These are phyloP conservation scores for Globisporangium uncinulatum DNA, from an alignment of 352 stramenopile genomes.

Conservation along the genomic window DNA sequence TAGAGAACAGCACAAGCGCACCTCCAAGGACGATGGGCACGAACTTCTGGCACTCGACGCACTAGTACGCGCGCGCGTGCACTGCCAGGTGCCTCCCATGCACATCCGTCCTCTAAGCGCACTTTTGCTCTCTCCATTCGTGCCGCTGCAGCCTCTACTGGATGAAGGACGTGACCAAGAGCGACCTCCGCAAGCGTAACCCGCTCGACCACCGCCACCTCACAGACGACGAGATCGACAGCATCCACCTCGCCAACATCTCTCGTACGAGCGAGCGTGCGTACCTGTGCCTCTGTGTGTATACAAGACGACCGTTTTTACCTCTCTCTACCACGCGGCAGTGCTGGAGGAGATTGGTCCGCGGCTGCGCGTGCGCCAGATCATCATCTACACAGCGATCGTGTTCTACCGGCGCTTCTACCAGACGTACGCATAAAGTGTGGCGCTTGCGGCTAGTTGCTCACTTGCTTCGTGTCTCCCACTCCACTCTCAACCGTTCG, in stretches of 20 bases:
- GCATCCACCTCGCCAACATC: constrained; percentile 86
- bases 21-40: constrained; percentile 45
- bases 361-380: constrained; percentile 75
- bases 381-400: constrained; percentile 89
- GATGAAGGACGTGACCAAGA: constrained; percentile 83
- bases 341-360: constrained; percentile 84
- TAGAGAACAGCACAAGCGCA: no score
- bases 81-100: neutral
- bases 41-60: constrained; percentile 90
- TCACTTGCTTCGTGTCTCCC: no score
- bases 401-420: constrained; percentile 90
- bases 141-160: constrained; percentile 58
- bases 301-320: neutral
- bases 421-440: constrained; percentile 50
- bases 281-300: neutral
- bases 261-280: constrained; percentile 33
- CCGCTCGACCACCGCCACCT: constrained; percentile 67
- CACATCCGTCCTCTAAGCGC: neutral
- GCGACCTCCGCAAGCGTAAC: constrained; percentile 75
- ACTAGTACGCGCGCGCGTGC: constrained; percentile 57
- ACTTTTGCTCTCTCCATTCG: neutral
- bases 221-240: constrained; percentile 82
- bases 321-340: constrained; percentile 11
- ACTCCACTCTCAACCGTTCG: no score
- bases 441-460: no score